These are phyloP conservation scores for Gnaphalium uliginosum DNA, from an alignment of 129 eudicot genomes.

Conservation along the genomic window DNA sequence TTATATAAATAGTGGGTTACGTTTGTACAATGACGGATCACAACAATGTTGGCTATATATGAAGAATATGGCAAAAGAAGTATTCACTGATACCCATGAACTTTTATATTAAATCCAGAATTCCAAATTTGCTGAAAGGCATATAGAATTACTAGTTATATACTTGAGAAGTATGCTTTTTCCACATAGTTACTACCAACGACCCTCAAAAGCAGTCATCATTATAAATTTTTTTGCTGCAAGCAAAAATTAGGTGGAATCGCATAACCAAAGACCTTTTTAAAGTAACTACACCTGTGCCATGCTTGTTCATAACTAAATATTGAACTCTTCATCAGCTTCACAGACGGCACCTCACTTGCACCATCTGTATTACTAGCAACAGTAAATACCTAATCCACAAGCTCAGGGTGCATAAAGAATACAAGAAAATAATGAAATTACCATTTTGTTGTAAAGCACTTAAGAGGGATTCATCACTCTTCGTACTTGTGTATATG, in stretches of 20 bases:
- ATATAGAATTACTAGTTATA: neutral
- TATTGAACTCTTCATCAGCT: slow-evolving; percentile 92
- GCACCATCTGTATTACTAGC: slow-evolving; percentile 59
- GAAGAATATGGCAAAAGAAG: neutral
- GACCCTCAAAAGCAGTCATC: slow-evolving; percentile 20
- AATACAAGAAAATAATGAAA: slow-evolving; percentile 24
- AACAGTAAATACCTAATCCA: slow-evolving; percentile 16
- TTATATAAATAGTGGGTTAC: neutral
- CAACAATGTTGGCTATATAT: too few species aligned
- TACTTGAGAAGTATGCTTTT: slow-evolving; percentile 21
- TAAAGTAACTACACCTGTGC: slow-evolving; percentile 69
- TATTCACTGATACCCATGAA: neutral
- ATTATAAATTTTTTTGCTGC: neutral
- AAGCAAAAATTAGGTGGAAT: slow-evolving; percentile 9
- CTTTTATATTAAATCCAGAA: neutral
- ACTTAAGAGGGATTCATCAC: slow-evolving; percentile 71
- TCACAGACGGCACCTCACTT: slow-evolving; percentile 59
- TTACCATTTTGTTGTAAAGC: slow-evolving; percentile 79
- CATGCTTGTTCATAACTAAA: slow-evolving; percentile 98
- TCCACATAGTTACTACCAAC: neutral
- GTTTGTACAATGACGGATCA: too few species aligned
- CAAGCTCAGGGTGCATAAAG: slow-evolving; percentile 17
- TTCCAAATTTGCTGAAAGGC: neutral
- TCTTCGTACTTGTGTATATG: slow-evolving; percentile 92
- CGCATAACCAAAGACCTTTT: slow-evolving; percentile 13